A percentile compares a stretch with the other conserved stretches of the same genome.
Conservation (phyloP, 805 yeast genomes). For the Barnettozyma botsteinii region DNA sequence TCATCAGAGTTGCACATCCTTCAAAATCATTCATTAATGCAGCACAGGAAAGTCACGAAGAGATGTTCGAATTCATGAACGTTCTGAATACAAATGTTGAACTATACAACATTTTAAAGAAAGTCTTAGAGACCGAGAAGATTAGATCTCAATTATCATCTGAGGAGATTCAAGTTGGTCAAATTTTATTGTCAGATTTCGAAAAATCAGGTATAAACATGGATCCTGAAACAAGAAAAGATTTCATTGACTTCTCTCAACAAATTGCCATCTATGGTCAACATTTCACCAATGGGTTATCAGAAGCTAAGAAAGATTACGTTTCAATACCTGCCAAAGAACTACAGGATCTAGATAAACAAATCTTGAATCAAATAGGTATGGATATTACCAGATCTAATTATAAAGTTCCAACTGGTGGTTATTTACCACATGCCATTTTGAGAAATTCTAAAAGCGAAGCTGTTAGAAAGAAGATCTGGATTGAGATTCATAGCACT, state of each 20-base stretch:
- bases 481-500: constrained; percentile 71
- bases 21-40: constrained; percentile 60
- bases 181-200: constrained; percentile 74
- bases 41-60: constrained; percentile 83
- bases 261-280: constrained; percentile 79
- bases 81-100: constrained; percentile 77
- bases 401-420: constrained; percentile 52
- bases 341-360: constrained; percentile 19
- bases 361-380: constrained; percentile 24
- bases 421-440: constrained; percentile 59
- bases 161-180: constrained; percentile 83
- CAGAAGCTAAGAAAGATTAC: constrained; percentile 15
- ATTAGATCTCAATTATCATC: constrained; percentile 36
- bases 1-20: constrained; percentile 86
- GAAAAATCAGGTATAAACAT: constrained; percentile 85
- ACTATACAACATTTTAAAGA: constrained; percentile 53
- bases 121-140: constrained; percentile 39
- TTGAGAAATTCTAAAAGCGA: constrained; percentile 53
- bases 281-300: constrained; percentile 42
- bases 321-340: constrained; percentile 19
- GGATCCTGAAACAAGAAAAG: constrained; percentile 53
- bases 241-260: constrained; percentile 74
- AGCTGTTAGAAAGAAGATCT: constrained; percentile 55
- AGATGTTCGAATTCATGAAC: constrained; percentile 92
- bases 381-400: constrained; percentile 35